Evolutionary conservation across 1,284 basidiomycete species (phyloP).

Genomic region (Nidula niveotomentosa): DNA sequence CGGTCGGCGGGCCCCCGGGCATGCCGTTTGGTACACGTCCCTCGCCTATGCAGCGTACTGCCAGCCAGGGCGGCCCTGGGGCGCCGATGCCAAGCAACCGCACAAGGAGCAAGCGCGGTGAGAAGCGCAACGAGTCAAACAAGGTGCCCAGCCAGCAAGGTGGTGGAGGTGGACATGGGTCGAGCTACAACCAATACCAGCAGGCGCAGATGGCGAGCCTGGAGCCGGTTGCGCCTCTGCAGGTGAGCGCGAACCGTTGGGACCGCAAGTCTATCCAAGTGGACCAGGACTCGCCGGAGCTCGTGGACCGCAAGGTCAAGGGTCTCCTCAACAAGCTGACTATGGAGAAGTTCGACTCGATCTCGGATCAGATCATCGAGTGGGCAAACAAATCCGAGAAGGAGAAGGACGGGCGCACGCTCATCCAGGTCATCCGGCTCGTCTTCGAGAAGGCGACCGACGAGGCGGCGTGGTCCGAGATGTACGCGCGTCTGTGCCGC

Average conservation of each 20-base stretch:
- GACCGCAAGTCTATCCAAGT: slow-evolving; percentile 38
- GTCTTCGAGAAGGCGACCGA: slow-evolving; percentile 98
- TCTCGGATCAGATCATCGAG: slow-evolving; percentile 88
- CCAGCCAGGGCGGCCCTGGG: slow-evolving; percentile 71
- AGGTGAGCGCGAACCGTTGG: slow-evolving; percentile 86
- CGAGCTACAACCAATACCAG: slow-evolving; percentile 22
- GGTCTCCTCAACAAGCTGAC: slow-evolving; percentile 94
- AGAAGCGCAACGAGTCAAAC: slow-evolving; percentile 51
- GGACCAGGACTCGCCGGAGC: slow-evolving; percentile 73
- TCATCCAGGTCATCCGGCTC: slow-evolving; percentile 94
- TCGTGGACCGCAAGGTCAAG: slow-evolving; percentile 95
- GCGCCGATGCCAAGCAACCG: slow-evolving; percentile 54
- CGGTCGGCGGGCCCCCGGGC: slow-evolving; percentile 40
- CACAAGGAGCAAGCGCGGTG: slow-evolving; percentile 73
- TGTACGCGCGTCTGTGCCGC: slow-evolving; percentile 94
- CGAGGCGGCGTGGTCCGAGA: slow-evolving; percentile 94
- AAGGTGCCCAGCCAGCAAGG: slow-evolving; percentile 23
- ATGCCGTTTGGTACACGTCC: slow-evolving; percentile 48
- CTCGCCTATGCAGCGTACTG: slow-evolving; percentile 67
- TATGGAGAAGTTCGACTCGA: slow-evolving; percentile 95
- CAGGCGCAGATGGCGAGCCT: slow-evolving; percentile 14
- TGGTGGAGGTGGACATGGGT: slow-evolving; percentile 22
- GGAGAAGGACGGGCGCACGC: slow-evolving; percentile 91
- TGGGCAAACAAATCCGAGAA: slow-evolving; percentile 95
- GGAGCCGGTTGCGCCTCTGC: slow-evolving; percentile 77